A percentile compares a stretch with the other conserved stretches of the same genome.
These are phyloP conservation scores for Paracoccidioides brasiliensis DNA, from an alignment of 2,329 filamentous ascomycete species.

Conservation along the genomic window DNA sequence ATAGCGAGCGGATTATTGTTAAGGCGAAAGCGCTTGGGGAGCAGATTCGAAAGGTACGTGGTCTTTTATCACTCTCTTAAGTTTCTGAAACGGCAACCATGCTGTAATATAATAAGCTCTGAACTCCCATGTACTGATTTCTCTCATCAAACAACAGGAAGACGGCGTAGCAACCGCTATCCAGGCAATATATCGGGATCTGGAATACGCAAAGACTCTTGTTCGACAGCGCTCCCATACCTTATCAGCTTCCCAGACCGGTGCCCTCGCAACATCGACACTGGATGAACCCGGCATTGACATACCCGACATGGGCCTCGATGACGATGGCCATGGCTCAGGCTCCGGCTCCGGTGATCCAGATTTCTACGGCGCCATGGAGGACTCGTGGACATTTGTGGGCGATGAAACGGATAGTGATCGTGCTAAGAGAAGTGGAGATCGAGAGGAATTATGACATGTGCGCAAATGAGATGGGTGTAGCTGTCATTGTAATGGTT, in stretches of 20 bases:
- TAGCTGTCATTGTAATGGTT: not conserved
- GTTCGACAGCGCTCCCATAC: conserved; percentile 48
- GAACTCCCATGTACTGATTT: not conserved
- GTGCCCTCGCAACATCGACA: conserved; percentile 20
- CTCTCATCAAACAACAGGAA: conserved; percentile 45
- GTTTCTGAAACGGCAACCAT: not conserved
- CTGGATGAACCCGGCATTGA: conserved; percentile 11
- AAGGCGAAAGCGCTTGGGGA: conserved; percentile 74
- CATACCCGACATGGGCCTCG: conserved; percentile 4
- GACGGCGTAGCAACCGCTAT: conserved; percentile 83
- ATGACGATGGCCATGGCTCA: not conserved
- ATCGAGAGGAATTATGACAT: not conserved
- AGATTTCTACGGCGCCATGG: conserved; percentile 49
- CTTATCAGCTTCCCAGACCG: conserved; percentile 21
- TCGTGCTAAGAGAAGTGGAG: conserved; percentile 7
- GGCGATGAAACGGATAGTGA: conserved; percentile 43
- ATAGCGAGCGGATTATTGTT: conserved; percentile 79
- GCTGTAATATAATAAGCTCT: conserved; percentile 16
- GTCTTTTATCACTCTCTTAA: not conserved
- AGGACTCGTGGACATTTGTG: conserved; percentile 86
- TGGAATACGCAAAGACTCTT: conserved; percentile 80
- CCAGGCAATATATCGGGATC: conserved; percentile 82
- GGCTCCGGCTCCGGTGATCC: conserved; percentile 7
- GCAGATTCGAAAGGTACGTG: conserved; percentile 67
- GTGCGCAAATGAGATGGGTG: not conserved